Evolutionary conservation across 345 rosid genomes (phyloP).

Genomic region (Raphanus sativus): DNA sequence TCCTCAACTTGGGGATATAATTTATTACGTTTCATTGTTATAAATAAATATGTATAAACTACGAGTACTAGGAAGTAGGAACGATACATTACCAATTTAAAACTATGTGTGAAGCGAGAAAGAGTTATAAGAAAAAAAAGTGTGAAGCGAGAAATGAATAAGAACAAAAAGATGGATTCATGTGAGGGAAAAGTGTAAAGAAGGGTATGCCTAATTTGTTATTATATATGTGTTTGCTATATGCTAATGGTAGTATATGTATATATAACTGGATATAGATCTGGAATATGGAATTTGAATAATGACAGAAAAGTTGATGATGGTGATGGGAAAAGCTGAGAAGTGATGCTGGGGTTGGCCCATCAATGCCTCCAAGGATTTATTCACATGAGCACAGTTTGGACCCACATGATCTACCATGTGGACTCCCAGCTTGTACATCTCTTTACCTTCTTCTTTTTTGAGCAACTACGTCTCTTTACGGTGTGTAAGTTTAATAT

Average conservation of each 20-base stretch:
- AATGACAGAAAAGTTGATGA: constrained; percentile 37
- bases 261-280: background rate
- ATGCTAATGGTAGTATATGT: background rate
- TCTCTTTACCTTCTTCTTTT: background rate
- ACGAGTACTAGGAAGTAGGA: too few relatives aligned
- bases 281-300: constrained; percentile 33
- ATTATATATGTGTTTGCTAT: constrained; percentile 6
- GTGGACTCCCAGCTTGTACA: constrained; percentile 14
- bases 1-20: too few relatives aligned
- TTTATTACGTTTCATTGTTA: too few relatives aligned
- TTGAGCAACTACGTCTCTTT: too few relatives aligned
- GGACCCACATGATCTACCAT: constrained; percentile 41
- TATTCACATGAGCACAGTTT: constrained; percentile 40
- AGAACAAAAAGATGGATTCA: constrained; percentile 48
- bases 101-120: too few relatives aligned
- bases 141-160: too few relatives aligned
- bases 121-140: too few relatives aligned
- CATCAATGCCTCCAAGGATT: constrained; percentile 41
- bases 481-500: background rate
- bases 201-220: constrained; percentile 33
- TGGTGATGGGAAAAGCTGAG: constrained; percentile 32
- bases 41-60: too few relatives aligned
- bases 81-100: too few relatives aligned
- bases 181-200: constrained; percentile 42
- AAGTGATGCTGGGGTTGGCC: constrained; percentile 39